These are phyloP conservation scores for Aspergillus haitiensis DNA, from an alignment of 495 filamentous ascomycete genomes.

Conservation along the genomic window DNA sequence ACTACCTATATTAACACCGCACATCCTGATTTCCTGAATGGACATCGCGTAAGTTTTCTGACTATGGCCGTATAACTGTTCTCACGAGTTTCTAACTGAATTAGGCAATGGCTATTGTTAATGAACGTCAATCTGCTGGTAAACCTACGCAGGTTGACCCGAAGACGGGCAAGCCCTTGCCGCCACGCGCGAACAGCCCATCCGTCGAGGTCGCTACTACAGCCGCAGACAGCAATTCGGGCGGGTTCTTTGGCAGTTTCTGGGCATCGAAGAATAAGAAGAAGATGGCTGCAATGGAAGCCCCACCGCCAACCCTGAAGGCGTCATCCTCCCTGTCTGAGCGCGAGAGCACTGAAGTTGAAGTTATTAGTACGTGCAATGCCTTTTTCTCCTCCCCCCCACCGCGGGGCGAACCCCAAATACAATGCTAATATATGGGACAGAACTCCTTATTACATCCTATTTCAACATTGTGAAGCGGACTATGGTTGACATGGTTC, in stretches of 20 bases:
- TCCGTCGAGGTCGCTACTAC: slow-evolving; percentile 54
- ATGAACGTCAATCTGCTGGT: slow-evolving; percentile 75
- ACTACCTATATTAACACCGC: slow-evolving; percentile 97
- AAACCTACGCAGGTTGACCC: slow-evolving; percentile 97
- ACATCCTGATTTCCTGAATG: slow-evolving; percentile 97
- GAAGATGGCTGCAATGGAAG: slow-evolving; percentile 98
- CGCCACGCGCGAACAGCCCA: slow-evolving; percentile 70
- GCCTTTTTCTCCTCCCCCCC: too few species aligned
- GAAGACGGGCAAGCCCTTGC: slow-evolving; percentile 95
- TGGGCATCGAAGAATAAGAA: slow-evolving; percentile 99
- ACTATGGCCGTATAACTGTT: not conserved
- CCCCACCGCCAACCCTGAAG: slow-evolving; percentile 89
- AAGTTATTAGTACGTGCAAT: slow-evolving; percentile 91
- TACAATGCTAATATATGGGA: slow-evolving; percentile 8
- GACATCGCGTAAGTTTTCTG: slow-evolving; percentile 65
- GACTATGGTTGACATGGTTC: slow-evolving; percentile 99
- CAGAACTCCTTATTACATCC: slow-evolving; percentile 91
- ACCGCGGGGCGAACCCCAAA: not conserved
- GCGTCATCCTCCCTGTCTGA: slow-evolving; percentile 90
- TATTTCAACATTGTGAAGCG: slow-evolving; percentile 98
- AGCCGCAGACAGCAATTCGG: slow-evolving; percentile 59
- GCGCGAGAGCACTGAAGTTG: slow-evolving; percentile 90
- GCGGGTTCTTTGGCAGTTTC: slow-evolving; percentile 96
- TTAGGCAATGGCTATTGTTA: slow-evolving; percentile 94
- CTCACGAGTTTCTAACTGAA: slow-evolving; percentile 17